A percentile compares a stretch with the other conserved stretches of the same genome.
Evolutionary conservation across 1,284 basidiomycete species (phyloP).

Genomic region (Pholiota adiposa): DNA sequence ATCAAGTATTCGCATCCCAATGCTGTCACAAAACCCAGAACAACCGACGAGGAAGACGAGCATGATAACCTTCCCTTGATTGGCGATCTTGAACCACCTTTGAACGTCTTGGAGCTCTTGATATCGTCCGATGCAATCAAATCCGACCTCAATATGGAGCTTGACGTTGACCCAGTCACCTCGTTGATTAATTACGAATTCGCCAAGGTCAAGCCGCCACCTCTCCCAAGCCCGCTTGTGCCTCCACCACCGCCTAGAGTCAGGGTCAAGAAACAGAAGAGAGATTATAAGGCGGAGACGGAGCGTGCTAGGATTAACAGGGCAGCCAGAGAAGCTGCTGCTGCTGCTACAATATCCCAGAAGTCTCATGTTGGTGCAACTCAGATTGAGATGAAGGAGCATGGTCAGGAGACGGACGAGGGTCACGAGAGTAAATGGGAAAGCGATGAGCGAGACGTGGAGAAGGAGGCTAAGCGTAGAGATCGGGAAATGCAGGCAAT

Average conservation of each 20-base stretch:
- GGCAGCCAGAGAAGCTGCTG: constrained; percentile 17
- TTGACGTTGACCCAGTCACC: constrained; percentile 60
- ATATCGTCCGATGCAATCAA: constrained; percentile 53
- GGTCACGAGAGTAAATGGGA: neutral
- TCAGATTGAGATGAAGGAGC: constrained; percentile 4
- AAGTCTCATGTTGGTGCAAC: neutral
- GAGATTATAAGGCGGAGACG: constrained; percentile 44
- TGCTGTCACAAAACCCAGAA: neutral
- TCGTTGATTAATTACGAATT: constrained; percentile 74
- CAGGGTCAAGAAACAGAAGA: constrained; percentile 38
- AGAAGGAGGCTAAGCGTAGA: constrained; percentile 8
- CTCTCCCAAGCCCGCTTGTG: constrained; percentile 31
- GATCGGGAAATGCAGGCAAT: constrained; percentile 25
- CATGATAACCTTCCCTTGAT: constrained; percentile 9
- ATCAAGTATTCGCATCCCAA: constrained; percentile 23
- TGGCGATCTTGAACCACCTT: constrained; percentile 70
- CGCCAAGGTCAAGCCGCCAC: constrained; percentile 58
- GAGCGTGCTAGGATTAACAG: constrained; percentile 30
- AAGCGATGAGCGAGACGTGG: neutral
- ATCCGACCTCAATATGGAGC: constrained; percentile 53
- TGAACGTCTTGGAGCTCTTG: constrained; percentile 59
- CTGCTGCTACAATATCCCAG: too few relatives aligned
- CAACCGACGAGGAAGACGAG: constrained; percentile 3
- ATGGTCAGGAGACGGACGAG: neutral
- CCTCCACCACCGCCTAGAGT: constrained; percentile 29